Evolutionary conservation across 192 early-diverging fungal genomes (phyloP).

Genomic region (Pilaira anomala): DNA sequence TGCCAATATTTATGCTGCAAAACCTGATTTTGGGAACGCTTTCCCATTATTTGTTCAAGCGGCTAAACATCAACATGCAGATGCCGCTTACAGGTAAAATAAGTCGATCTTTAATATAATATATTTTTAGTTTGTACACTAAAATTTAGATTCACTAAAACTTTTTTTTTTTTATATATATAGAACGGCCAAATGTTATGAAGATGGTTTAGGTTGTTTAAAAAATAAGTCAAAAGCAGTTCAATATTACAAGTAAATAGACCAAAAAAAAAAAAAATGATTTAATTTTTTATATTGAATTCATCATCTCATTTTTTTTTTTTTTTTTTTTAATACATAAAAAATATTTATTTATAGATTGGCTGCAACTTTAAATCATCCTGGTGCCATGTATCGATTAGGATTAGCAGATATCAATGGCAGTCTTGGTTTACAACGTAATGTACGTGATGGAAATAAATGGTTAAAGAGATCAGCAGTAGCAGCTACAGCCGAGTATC

Average conservation of each 20-base stretch:
- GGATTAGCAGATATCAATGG: constrained; percentile 42
- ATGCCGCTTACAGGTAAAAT: constrained; percentile 50
- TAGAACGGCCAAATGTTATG: constrained; percentile 56
- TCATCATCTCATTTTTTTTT: neutral
- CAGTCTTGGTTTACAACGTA: constrained; percentile 50
- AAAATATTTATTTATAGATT: constrained; percentile 18
- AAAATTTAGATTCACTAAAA: too few relatives aligned
- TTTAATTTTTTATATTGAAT: neutral
- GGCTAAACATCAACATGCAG: constrained; percentile 61
- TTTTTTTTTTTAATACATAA: neutral
- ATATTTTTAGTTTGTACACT: too few relatives aligned
- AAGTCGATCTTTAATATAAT: too few relatives aligned
- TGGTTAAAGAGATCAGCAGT: constrained; percentile 61
- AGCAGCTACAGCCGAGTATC: constrained; percentile 54
- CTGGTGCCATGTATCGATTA: constrained; percentile 61
- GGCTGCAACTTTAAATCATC: constrained; percentile 43
- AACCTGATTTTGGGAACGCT: constrained; percentile 60
- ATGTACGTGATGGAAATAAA: constrained; percentile 57
- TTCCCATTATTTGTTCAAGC: constrained; percentile 61
- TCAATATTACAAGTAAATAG: constrained; percentile 60
- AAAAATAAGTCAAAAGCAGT: constrained; percentile 55
- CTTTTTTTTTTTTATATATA: constrained; percentile 7
- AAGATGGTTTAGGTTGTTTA: constrained; percentile 60
- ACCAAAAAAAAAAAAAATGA: neutral
- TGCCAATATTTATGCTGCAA: constrained; percentile 59